Evolutionary conservation across 768 basidiomycete species (phyloP).

Genomic region (Gymnopilus dilepis): DNA sequence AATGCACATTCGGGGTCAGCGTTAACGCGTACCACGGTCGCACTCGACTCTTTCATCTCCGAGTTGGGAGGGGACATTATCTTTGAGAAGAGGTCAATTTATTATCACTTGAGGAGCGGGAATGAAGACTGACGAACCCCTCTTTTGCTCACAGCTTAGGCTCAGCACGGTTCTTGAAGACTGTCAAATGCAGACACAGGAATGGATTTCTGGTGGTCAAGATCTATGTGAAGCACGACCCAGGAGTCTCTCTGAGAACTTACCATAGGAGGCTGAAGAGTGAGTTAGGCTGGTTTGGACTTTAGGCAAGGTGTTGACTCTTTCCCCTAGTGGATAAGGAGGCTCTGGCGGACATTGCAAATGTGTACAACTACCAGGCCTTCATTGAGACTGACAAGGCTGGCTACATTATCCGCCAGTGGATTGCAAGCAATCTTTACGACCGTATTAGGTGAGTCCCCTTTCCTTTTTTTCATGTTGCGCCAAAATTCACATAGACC

Average conservation of each 20-base stretch:
- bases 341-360: constrained; percentile 80
- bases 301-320: too few relatives aligned
- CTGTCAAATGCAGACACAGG: constrained; percentile 85
- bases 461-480: not conserved
- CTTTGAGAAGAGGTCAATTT: constrained; percentile 86
- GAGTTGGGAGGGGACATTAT: constrained; percentile 87
- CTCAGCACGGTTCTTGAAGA: constrained; percentile 56
- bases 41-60: constrained; percentile 88
- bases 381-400: constrained; percentile 96
- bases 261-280: constrained; percentile 83
- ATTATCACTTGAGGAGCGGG: not conserved
- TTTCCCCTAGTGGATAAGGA: constrained; percentile 94
- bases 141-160: constrained; percentile 55
- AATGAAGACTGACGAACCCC: not conserved
- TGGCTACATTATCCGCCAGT: constrained; percentile 93
- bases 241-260: constrained; percentile 73
- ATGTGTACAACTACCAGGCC: constrained; percentile 87
- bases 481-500: not conserved
- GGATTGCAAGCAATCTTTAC: constrained; percentile 92
- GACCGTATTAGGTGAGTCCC: constrained; percentile 89
- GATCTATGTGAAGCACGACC: constrained; percentile 95
- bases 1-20: constrained; percentile 76
- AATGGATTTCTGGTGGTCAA: constrained; percentile 89
- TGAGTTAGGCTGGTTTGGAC: constrained; percentile 38
- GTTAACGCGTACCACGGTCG: constrained; percentile 74